Base-by-base conservation (phyloP, 352 stramenopile genomes). In the Aphanomyces cochlioides region DNA sequence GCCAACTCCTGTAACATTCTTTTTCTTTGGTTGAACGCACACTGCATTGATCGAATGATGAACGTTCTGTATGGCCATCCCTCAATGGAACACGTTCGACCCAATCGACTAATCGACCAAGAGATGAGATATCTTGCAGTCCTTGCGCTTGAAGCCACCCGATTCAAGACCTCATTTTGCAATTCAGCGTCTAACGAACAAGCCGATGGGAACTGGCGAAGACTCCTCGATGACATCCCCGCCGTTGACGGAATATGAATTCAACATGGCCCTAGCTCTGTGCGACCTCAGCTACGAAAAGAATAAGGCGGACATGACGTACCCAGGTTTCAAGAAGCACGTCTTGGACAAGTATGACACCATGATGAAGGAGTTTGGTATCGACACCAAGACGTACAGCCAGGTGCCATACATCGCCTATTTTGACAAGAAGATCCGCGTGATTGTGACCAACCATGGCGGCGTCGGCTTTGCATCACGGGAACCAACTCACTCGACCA, bases 381-480 rank as follows among this genome's bases (percentile, higher is more conserved):
- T 50, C 43, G 28, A 28, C 28, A 28, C 28, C 28, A 28, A 28
- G 28, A n/a, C 17, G 1, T n/a, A 50, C 17, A n/a, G 1, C 17
- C 10, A 50, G 2, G 43, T n/a, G 10, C 43, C 43, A n/a, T 50
- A n/a, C 2, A 50, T 50, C 10, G 43, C 10, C 17, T 50, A n/a
- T 12, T 12, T 12, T n/a, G 2, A 50, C 17, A n/a, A n/a, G 10
- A 50, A 50, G 43, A 50, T 50, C 17, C 43, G 43, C 43, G 10
- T 50, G 10, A 50, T 50, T n/a, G 17, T n/a, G 43, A n/a, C 10
- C 17, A 50, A 12, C 10, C 43, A n/a, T 50, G 17, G 43, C 17
- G 43, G 43, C 43, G 17, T 50, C 2, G 43, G 10, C 10, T 50
- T n/a, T 65, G 57, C 41, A 39, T 65, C 57, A 65, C 57, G 13